Evolutionary conservation across 805 yeast species (phyloP).

Genomic region (Saturnispora sekii): DNA sequence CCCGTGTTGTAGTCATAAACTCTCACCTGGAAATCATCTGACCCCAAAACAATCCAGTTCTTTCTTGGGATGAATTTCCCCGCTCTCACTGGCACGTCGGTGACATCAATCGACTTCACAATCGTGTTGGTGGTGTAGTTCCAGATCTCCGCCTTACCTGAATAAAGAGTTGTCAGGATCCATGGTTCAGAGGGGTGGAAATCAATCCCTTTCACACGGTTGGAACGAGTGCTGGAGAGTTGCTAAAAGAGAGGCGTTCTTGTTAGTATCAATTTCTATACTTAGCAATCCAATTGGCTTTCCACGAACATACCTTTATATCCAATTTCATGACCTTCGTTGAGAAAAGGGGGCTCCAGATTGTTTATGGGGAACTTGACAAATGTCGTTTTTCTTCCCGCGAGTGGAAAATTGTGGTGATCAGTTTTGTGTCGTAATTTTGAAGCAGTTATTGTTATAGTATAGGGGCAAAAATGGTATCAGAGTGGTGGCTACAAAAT

Average conservation of each 20-base stretch:
- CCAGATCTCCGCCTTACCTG: conserved; percentile 90
- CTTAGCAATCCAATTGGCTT: neutral
- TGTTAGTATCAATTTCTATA: conserved; percentile 6
- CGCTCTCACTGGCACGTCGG: conserved; percentile 94
- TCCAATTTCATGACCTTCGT: conserved; percentile 35
- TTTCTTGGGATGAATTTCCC: conserved; percentile 93
- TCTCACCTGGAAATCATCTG: conserved; percentile 91
- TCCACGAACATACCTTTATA: conserved; percentile 30
- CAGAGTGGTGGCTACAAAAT: too few species aligned
- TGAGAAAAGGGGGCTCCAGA: neutral
- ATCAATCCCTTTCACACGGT: conserved; percentile 95
- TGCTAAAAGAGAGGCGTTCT: conserved; percentile 32
- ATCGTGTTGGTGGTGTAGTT: conserved; percentile 78
- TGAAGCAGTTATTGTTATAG: too few species aligned
- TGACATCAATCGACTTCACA: conserved; percentile 85
- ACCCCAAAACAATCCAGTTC: conserved; percentile 94
- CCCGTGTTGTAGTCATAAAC: conserved; percentile 93
- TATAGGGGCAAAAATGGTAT: too few species aligned
- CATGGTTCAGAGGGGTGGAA: conserved; percentile 98
- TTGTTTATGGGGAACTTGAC: neutral
- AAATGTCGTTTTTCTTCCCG: neutral
- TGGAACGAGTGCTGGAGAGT: conserved; percentile 84
- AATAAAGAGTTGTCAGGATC: conserved; percentile 84
- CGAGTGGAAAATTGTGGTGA: too few species aligned
- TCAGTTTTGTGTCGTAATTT: too few species aligned